Base-by-base conservation (phyloP, 164 flowering plant species). In the Stephania cephalantha region DNA sequence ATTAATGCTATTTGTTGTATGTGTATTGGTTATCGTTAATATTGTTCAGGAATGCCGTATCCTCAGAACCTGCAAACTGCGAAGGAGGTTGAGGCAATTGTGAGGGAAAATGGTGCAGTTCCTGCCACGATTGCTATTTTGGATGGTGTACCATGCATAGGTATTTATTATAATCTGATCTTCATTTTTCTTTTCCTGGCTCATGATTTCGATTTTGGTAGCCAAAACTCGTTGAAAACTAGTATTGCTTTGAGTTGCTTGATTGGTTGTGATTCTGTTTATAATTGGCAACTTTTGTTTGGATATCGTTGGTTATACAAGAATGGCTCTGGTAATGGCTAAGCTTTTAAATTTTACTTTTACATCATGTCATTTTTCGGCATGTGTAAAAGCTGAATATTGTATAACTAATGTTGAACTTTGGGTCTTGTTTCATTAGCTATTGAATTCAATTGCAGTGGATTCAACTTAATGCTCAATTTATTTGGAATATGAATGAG, bases 101-200 rank as follows among this genome's bases (percentile, higher is more conserved):
- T 94, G 46, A 87, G 88, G 82, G 80, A 80, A 25, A 95, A 90
- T 83, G 99, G 99, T 83, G 99, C 98, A 48, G 84, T 90, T 77
- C 97, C 99, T 71, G 98, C 99, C 4, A 92, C 97, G 25, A 84
- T 91, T 76, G 98, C 99, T 50, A 91, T 95, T 79, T 75, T 95
- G 55, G 92, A 92, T 85, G 99, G 99, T 66, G 71, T 84, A 46
- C 97, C 98, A 52, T 85, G 88, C 89, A 79, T 92, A 86, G 99
- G 99, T 95, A 50, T 71, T 75, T 72, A 44, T 75, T 67, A 30
- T 17, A n/a, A 35, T 30, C 78, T 68, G 25, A 13, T 63, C 73
- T 64, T 75, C n/a, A 30, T 48, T 31, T 31, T 30, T 20, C 31
- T 77, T 46, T 1, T 29, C 65, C 22, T 71, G 50, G 42, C 67